These are phyloP conservation scores for Caryopteris hybrid DNA, from an alignment of 305 asterid species.

Conservation along the genomic window DNA sequence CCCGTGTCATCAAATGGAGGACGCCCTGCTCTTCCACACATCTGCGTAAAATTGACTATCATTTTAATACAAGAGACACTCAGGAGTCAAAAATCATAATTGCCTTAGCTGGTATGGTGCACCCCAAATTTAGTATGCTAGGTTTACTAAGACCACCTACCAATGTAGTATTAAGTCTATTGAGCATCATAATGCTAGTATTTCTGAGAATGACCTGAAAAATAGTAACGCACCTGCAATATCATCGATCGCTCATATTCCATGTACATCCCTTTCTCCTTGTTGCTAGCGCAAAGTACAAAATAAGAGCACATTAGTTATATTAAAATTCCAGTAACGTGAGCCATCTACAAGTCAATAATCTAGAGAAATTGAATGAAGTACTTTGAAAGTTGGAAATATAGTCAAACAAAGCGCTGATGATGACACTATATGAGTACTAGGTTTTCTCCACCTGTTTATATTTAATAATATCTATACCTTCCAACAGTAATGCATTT, in stretches of 20 bases:
- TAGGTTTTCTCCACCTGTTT: slow-evolving; percentile 7
- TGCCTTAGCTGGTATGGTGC: slow-evolving; percentile 16
- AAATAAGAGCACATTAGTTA: slow-evolving; percentile 13
- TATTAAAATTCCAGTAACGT: slow-evolving; percentile 8
- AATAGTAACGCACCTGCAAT: slow-evolving; percentile 62
- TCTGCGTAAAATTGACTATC: slow-evolving; percentile 47
- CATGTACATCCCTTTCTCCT: slow-evolving; percentile 89
- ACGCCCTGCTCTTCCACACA: slow-evolving; percentile 99
- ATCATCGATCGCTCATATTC: slow-evolving; percentile 93
- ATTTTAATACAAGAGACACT: slow-evolving; percentile 22
- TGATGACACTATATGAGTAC: slow-evolving; percentile 9
- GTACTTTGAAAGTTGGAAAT: slow-evolving; percentile 14
- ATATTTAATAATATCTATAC: neutral
- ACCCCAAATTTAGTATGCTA: slow-evolving; percentile 5
- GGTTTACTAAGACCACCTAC: slow-evolving; percentile 12
- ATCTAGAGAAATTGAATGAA: neutral
- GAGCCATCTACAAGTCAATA: slow-evolving; percentile 12
- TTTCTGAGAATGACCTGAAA: slow-evolving; percentile 9
- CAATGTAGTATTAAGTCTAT: slow-evolving; percentile 8
- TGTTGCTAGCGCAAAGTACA: slow-evolving; percentile 58
- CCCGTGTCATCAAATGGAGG: slow-evolving; percentile 98
- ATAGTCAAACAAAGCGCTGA: neutral
- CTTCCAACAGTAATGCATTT: neutral
- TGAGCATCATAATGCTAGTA: neutral
- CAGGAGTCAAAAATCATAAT: slow-evolving; percentile 6